Evolutionary conservation across 2,329 filamentous ascomycete species (phyloP), one percentile per base, ranked within the genome.

Genomic region (Paecilomyces sp.): DNA sequence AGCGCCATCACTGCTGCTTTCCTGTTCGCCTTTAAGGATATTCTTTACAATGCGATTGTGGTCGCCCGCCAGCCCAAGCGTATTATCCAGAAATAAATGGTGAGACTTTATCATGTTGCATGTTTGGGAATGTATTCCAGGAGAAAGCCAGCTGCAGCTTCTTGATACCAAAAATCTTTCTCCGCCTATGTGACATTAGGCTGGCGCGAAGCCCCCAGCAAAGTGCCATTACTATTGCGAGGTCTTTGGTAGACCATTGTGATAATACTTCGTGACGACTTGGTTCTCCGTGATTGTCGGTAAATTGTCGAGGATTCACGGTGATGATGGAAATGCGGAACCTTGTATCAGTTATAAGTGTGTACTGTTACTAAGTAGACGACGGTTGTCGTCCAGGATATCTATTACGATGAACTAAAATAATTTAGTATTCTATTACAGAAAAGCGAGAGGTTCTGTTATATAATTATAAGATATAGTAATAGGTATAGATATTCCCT

Each of bases 21-120:
- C 77, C 80, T 99, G 60, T 99, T 99, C 73, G 94, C 92, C 1
- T 97, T 99, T 81, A 99, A 99, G 82, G 94, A 99, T 73, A 90
- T 91, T 6, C 83, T 99, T 5, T 99, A 97, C 73, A 90, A 91
- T 51, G 67, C 66, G 58, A 77, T 75, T 69, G 70, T 75, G 18
- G 63, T 70, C 12, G 63, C 72, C 51, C 70, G 73, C 54, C 71
- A 70, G 63, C 69, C 66, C 58, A 60, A 67, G 47, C 66, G 66
- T 8, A 62, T 57, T 9, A 59, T 73, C 34, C 64, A 68, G 24
- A 73, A 72, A 60, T 76, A 73, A 63, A 59, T 6, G 24, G 3
- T 8, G 24, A 15, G 18, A n/a, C 18, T 9, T 47, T 2, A 8
- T 47, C 41, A 18, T 18, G 15, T 22, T 47, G 41, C 41, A 47